phyloP scores from a whole-genome alignment of 2,329 filamentous ascomycete genomes.

The Penicillium sp. region DNA sequence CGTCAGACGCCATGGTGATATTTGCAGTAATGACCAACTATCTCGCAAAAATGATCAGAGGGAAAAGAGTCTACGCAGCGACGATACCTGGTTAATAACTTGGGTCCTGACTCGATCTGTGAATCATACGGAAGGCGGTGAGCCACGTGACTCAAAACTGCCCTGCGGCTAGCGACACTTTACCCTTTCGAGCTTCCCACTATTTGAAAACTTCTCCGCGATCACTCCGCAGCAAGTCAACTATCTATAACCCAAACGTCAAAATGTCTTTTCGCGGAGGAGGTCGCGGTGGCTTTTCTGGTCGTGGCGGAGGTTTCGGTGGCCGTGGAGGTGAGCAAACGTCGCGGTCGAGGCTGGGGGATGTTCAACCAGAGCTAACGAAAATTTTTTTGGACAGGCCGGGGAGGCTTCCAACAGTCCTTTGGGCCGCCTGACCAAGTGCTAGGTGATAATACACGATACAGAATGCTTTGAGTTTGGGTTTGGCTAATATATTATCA shows the following conservation, averaged over 20 bases:
- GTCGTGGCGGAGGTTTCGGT: slow-evolving; percentile 54
- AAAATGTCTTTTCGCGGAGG: slow-evolving; percentile 70
- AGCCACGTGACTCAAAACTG: slow-evolving; percentile 39
- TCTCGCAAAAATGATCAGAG: slow-evolving; percentile 29
- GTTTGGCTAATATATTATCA: slow-evolving; percentile 45
- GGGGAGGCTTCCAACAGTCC: slow-evolving; percentile 65
- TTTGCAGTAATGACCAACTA: slow-evolving; percentile 20
- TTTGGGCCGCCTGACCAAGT: slow-evolving; percentile 68
- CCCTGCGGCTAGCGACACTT: slow-evolving; percentile 43
- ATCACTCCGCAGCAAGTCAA: slow-evolving; percentile 31
- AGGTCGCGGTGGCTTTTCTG: slow-evolving; percentile 55
- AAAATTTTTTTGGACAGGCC: slow-evolving; percentile 54
- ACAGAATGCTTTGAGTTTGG: not conserved
- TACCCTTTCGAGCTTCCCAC: slow-evolving; percentile 52
- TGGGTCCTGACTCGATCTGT: slow-evolving; percentile 21
- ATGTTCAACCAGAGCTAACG: slow-evolving; percentile 33
- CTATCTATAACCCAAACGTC: slow-evolving; percentile 31
- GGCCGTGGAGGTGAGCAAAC: slow-evolving; percentile 47
- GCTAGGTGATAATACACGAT: slow-evolving; percentile 51
- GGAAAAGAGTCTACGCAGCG: slow-evolving; percentile 20
- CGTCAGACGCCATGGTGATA: slow-evolving; percentile 40
- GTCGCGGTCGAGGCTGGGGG: slow-evolving; percentile 28
- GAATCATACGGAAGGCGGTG: slow-evolving; percentile 41
- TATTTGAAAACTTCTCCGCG: slow-evolving; percentile 46
- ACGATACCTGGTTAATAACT: slow-evolving; percentile 19